Conservation (phyloP, 2,329 filamentous ascomycete genomes). For the Teratosphaeria pseudoeucalypti region DNA sequence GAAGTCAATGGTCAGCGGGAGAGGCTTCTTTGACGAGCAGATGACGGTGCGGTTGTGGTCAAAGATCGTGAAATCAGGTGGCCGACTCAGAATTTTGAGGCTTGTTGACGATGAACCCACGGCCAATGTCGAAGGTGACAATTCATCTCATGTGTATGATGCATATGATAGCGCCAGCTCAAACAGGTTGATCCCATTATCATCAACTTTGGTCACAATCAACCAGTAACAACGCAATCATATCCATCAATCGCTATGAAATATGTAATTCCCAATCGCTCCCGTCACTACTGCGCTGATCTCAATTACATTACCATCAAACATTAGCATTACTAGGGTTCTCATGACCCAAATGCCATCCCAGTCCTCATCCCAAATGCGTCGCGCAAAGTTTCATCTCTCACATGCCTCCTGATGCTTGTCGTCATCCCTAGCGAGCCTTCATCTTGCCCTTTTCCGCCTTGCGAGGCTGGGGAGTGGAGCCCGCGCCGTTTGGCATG, state of each 20-base stretch:
- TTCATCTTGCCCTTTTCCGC: neutral
- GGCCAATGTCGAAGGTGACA: neutral
- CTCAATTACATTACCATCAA: neutral
- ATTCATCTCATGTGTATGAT: neutral
- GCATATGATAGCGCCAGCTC: neutral
- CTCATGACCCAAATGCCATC: neutral
- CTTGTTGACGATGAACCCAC: neutral
- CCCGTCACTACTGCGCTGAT: neutral
- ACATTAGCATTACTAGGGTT: neutral
- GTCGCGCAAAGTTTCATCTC: neutral
- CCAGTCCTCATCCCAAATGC: neutral
- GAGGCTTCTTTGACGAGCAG: neutral
- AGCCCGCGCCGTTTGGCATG: neutral
- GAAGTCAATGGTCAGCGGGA: neutral
- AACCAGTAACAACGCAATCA: neutral
- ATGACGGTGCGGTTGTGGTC: neutral
- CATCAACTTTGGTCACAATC: neutral
- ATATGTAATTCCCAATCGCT: neutral
- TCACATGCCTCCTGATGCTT: neutral
- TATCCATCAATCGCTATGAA: neutral
- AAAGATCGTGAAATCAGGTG: neutral
- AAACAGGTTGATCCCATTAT: neutral
- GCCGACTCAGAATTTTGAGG: neutral
- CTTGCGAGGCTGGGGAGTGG: neutral
- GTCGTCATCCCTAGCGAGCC: neutral